phyloP scores from a whole-genome alignment of 176 grass and related monocot species.

The Phyllostachys edulis region DNA sequence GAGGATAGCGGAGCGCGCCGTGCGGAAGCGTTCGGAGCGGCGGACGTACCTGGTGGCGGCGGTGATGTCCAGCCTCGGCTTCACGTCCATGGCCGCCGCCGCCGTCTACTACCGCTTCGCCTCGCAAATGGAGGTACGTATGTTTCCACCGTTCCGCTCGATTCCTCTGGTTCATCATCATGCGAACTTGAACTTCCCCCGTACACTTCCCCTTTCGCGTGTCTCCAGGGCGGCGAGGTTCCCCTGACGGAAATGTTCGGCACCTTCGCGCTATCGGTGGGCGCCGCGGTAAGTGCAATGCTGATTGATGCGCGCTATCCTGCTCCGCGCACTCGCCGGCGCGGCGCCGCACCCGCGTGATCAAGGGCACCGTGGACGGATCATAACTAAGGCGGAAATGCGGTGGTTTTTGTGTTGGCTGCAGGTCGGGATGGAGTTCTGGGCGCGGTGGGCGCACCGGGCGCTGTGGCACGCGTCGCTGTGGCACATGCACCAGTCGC shows the following conservation, averaged over 20 bases:
- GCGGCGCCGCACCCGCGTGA: too few species aligned
- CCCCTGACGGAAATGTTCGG: constrained; percentile 78
- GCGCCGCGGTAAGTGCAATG: constrained; percentile 58
- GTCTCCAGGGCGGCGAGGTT: constrained; percentile 59
- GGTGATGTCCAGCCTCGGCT: constrained; percentile 80
- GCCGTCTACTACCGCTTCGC: constrained; percentile 87
- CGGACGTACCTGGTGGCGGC: constrained; percentile 74
- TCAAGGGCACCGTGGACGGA: not conserved
- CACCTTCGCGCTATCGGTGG: constrained; percentile 77
- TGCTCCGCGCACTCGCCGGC: too few species aligned
- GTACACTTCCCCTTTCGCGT: not conserved
- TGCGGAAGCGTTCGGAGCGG: constrained; percentile 67
- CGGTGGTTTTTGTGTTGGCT: not conserved
- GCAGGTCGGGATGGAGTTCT: constrained; percentile 97
- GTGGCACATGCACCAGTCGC: constrained; percentile 96
- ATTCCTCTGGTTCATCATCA: not conserved
- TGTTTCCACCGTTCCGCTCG: not conserved
- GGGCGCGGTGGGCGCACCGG: constrained; percentile 93
- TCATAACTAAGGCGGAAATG: not conserved
- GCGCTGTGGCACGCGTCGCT: constrained; percentile 95
- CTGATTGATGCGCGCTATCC: not conserved
- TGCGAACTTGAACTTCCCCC: not conserved
- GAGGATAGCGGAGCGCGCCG: constrained; percentile 33
- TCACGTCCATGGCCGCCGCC: constrained; percentile 77
- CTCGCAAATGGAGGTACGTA: constrained; percentile 79